Conservation (phyloP, 306 rosid species). For the Geum urbanum region DNA sequence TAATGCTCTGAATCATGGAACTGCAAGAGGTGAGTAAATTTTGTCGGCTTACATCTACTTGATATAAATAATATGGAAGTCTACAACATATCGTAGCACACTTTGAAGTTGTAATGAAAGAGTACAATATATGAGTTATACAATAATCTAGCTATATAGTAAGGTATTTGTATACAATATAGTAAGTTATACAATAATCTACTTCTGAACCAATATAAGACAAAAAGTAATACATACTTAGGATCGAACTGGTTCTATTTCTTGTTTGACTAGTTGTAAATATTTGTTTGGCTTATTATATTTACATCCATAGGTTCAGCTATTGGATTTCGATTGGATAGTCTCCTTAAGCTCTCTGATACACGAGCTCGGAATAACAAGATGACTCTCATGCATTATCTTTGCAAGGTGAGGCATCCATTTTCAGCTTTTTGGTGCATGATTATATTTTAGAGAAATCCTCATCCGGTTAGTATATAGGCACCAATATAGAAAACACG, state of each 20-base stretch:
- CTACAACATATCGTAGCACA: neutral
- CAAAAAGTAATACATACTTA: neutral
- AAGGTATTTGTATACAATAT: neutral
- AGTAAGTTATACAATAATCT: neutral
- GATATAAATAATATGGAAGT: neutral
- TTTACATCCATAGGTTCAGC: slow-evolving; percentile 70
- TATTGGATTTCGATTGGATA: slow-evolving; percentile 94
- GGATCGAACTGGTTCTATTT: neutral
- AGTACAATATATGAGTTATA: neutral
- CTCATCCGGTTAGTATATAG: no score
- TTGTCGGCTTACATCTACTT: neutral
- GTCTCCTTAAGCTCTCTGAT: slow-evolving; percentile 92
- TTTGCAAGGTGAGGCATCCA: slow-evolving; percentile 76
- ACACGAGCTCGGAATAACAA: slow-evolving; percentile 84
- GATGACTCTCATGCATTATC: slow-evolving; percentile 99
- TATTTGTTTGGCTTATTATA: slow-evolving; percentile 1
- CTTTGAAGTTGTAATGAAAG: neutral
- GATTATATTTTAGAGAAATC: neutral
- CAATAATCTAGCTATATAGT: neutral
- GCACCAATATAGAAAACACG: neutral
- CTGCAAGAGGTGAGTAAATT: slow-evolving; percentile 84
- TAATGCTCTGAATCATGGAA: slow-evolving; percentile 96
- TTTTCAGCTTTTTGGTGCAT: neutral
- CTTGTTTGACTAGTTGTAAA: neutral
- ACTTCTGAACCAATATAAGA: neutral